Evolutionary conservation across 768 basidiomycete species (phyloP), one percentile per base, ranked within the genome.

Genomic region (Xerocomellus dryophilus): DNA sequence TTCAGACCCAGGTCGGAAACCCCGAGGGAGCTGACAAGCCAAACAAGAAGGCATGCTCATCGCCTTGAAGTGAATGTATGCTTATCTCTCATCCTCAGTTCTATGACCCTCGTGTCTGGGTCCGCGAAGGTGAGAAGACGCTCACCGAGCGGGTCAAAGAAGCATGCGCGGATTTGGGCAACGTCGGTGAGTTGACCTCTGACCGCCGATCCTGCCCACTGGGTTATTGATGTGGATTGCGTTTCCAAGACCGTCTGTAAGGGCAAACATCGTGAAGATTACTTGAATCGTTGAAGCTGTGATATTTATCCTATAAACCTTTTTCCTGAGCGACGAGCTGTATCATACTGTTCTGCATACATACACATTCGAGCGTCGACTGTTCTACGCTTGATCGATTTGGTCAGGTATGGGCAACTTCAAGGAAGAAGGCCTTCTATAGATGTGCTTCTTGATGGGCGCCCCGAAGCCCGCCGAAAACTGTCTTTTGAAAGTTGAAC

Each of bases 21-120:
- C 97, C 97, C 38, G 95, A 98, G 23, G 95, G 94, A 42, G 71
- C 84, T 20, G 95, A 98, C 76, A 96, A 96, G 80, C 96, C 96
- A 53, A 98, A 99, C 86, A 99, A 99, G 90, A 99, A 98, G 85
- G 87, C 85, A 51, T 67, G 54, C 12, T 9, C 18, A 25, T 40
- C 9, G 2, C 12, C 41, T 45, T 4, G 48, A 45, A 48, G 5
- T 15, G 43, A 21, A 18, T 35, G 14, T 14, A 8, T 4, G 34
- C 52, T 55, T 15, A 58, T n/a, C 5, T 43, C 27, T 15, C 18
- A 10, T 38, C 31, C 18, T 14, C 58, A 89, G 88, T 88, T 73
- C 79, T 96, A 96, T 75, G 93, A 96, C 73, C 95, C 94, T 46
- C 91, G 96, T 78, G 87, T 95, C 55, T 99, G 96, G 96, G 93